A percentile compares a stretch with the other conserved stretches of the same genome.
Conservation (phyloP, 257 asterid species). For the Rauvolfia tetraphylla region DNA sequence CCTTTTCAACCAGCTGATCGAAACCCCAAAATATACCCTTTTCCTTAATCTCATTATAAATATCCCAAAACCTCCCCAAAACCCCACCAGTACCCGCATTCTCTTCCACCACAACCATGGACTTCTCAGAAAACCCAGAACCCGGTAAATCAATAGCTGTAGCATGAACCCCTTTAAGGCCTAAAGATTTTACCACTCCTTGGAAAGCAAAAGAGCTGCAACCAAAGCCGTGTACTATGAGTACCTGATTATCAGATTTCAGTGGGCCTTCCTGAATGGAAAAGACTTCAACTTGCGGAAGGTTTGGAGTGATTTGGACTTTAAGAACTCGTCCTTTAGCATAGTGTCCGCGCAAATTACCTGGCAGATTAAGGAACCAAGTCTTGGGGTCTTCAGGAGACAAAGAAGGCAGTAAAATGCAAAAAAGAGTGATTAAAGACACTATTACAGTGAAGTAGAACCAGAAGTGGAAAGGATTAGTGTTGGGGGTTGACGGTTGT, state of each 20-base stretch:
- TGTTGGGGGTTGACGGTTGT: conserved; percentile 24
- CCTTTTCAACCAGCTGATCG: conserved; percentile 91
- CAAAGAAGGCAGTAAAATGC: conserved; percentile 48
- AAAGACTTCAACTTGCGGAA: conserved; percentile 72
- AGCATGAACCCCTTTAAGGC: conserved; percentile 48
- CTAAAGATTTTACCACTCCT: conserved; percentile 43
- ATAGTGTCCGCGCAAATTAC: conserved; percentile 61
- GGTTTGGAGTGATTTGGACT: conserved; percentile 63
- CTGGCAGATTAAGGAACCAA: conserved; percentile 77
- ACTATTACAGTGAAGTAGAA: conserved; percentile 60
- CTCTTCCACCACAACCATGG: conserved; percentile 56
- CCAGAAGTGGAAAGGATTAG: conserved; percentile 79
- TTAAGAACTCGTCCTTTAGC: conserved; percentile 66
- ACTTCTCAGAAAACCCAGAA: conserved; percentile 86
- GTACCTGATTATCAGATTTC: conserved; percentile 47
- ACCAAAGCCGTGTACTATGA: conserved; percentile 73
- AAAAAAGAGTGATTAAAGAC: conserved; percentile 47
- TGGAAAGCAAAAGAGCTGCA: conserved; percentile 72
- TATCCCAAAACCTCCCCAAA: conserved; percentile 43
- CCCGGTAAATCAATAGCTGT: conserved; percentile 90
- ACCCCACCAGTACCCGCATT: conserved; percentile 34
- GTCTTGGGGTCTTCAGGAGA: conserved; percentile 62
- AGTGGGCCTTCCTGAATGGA: conserved; percentile 60
- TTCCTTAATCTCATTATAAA: conserved; percentile 59
- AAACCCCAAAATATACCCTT: conserved; percentile 92